These are phyloP conservation scores for Tetrapisispora arboricola DNA, from an alignment of 805 yeast species.

Conservation along the genomic window DNA sequence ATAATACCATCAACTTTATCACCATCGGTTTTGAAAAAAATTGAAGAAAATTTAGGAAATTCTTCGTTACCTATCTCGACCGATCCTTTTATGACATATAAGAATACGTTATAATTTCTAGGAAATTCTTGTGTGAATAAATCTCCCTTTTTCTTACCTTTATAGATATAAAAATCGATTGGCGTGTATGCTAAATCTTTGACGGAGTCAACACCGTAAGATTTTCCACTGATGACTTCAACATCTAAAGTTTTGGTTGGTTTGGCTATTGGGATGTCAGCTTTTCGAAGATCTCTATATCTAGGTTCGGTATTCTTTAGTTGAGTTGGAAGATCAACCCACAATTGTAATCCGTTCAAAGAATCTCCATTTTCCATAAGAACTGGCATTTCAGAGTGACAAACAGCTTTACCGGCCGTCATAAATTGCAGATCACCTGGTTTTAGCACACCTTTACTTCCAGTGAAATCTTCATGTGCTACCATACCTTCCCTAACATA, in stretches of 20 bases:
- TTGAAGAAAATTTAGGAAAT: conserved; percentile 39
- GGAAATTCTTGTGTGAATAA: conserved; percentile 51
- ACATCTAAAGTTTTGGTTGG: conserved; percentile 55
- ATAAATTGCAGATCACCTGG: conserved; percentile 86
- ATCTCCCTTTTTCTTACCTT: conserved; percentile 52
- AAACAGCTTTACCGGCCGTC: conserved; percentile 87
- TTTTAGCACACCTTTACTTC: conserved; percentile 62
- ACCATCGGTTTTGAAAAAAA: conserved; percentile 64
- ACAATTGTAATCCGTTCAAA: conserved; percentile 64
- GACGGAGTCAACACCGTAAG: conserved; percentile 65
- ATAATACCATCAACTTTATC: conserved; percentile 47
- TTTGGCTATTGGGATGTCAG: conserved; percentile 60
- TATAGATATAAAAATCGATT: conserved; percentile 59
- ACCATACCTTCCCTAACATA: conserved; percentile 53
- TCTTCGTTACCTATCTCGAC: conserved; percentile 37
- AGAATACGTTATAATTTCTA: conserved; percentile 52
- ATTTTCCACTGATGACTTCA: conserved; percentile 61
- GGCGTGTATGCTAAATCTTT: conserved; percentile 78
- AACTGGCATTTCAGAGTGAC: conserved; percentile 81
- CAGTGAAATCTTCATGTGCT: conserved; percentile 83
- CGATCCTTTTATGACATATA: conserved; percentile 57
- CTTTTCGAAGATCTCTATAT: conserved; percentile 62
- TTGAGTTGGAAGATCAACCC: conserved; percentile 73
- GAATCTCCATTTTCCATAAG: conserved; percentile 39
- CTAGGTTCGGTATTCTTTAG: conserved; percentile 59